Conservation (phyloP, 208 protist species). For the Crithidia bombi region DNA sequence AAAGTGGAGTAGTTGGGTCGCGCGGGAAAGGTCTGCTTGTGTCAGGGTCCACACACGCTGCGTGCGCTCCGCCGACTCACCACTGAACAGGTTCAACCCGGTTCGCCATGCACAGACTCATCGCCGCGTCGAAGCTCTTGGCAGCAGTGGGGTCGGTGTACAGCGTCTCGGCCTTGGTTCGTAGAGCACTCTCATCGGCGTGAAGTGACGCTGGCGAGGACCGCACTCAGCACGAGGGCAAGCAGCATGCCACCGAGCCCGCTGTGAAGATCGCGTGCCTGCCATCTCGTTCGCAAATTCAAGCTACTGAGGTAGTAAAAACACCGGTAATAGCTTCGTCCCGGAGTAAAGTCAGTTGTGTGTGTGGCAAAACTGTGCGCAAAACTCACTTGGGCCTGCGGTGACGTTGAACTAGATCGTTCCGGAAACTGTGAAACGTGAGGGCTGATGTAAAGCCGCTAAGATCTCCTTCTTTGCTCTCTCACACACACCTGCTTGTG, state of each 20-base stretch:
- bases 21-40: background rate
- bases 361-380: too few species aligned
- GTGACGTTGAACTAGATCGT: too few species aligned
- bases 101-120: conserved; percentile 5
- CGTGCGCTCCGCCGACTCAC: background rate
- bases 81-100: conserved; percentile 15
- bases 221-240: background rate
- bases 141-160: background rate
- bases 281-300: background rate
- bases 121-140: background rate
- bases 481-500: too few species aligned
- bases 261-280: background rate
- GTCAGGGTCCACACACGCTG: conserved; percentile 2
- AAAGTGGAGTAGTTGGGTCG: background rate
- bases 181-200: background rate
- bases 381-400: too few species aligned
- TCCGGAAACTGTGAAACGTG: too few species aligned
- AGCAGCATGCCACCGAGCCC: background rate
- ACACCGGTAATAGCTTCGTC: background rate
- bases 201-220: background rate
- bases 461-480: too few species aligned
- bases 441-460: too few species aligned
- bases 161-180: background rate
- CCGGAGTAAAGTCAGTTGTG: too few species aligned
- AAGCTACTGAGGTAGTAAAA: too few species aligned